Conservation (phyloP, 495 filamentous ascomycete genomes). For the Amorphotheca resinae region DNA sequence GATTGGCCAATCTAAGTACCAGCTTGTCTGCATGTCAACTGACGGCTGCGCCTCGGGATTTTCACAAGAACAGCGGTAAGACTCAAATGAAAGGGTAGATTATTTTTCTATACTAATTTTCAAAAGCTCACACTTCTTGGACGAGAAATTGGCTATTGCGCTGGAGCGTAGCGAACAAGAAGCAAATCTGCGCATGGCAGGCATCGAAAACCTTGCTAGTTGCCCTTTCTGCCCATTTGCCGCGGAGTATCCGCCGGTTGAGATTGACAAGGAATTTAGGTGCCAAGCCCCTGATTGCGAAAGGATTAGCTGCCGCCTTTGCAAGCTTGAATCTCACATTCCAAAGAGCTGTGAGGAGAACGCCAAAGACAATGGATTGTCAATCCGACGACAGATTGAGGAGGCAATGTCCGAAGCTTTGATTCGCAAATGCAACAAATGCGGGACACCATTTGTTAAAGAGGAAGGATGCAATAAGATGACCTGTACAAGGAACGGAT, state of each 20-base stretch:
- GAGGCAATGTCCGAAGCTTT: slow-evolving; percentile 75
- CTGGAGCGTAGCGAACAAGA: slow-evolving; percentile 60
- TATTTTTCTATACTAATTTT: not conserved
- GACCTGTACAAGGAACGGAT: slow-evolving; percentile 42
- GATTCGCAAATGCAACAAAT: slow-evolving; percentile 62
- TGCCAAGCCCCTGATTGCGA: slow-evolving; percentile 57
- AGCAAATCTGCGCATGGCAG: slow-evolving; percentile 49
- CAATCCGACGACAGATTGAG: slow-evolving; percentile 55
- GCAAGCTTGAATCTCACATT: slow-evolving; percentile 59
- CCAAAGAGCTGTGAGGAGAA: slow-evolving; percentile 61
- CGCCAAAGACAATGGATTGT: slow-evolving; percentile 43
- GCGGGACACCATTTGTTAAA: slow-evolving; percentile 55
- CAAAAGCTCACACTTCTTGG: slow-evolving; percentile 37
- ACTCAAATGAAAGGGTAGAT: too few species aligned
- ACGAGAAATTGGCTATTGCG: slow-evolving; percentile 37
- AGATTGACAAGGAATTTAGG: slow-evolving; percentile 62
- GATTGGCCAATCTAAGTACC: slow-evolving; percentile 51
- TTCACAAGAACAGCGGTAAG: slow-evolving; percentile 30
- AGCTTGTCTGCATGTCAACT: slow-evolving; percentile 41
- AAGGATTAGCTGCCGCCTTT: slow-evolving; percentile 60
- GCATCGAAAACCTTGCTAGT: slow-evolving; percentile 49
- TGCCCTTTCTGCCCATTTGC: slow-evolving; percentile 82
- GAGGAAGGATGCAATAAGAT: slow-evolving; percentile 79
- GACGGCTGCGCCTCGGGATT: slow-evolving; percentile 33
- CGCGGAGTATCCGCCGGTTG: slow-evolving; percentile 52